Evolutionary conservation across 2,329 filamentous ascomycete species (phyloP), one percentile per base, ranked within the genome.

Genomic region (Leptographium galeiforme): DNA sequence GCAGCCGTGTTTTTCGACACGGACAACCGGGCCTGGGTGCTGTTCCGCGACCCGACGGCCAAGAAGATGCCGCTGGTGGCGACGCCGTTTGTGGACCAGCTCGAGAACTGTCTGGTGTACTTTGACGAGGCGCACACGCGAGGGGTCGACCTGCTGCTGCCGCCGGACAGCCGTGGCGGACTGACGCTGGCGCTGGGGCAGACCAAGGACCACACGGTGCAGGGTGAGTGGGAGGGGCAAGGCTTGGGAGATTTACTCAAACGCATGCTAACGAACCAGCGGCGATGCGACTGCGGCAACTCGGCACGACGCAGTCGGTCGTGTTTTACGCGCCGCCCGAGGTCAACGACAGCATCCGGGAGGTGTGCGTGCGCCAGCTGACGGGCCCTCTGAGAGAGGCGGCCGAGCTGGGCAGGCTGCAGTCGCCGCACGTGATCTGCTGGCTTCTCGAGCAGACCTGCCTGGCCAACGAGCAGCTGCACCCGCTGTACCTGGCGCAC

Each of bases 381-480:
- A 10, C 16, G 2, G 32, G 45, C 2, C 4, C 30, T 8, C 2
- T 18, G 25, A 25, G 50, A 0, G 33, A 40, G 13, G 8, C 8
- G 1, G n/a, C 30, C 1, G 14, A 30, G 10, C 10, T 41, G 2
- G 14, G 13, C 1, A 1, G 0, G 0, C 54, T 75, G 1, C 64
- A 75, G 51, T 80, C 77, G 0, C 32, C 55, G 1, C 43, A 62
- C 34, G 59, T 66, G 0, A 66, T 85, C 1, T 60, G 63, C 4
- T 86, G 83, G 83, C 70, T 86, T 0, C 68, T 87, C 0, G 72
- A 82, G 46, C 78, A 85, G 52, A 84, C 81, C 0, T 87, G 82
- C 55, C 63, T 67, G 8, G 71, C 66, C 0, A 82, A 79, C 19
- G 78, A 83, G 55, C 75, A 83, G 36, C 62, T 85, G 0, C 74